Evolutionary conservation across 2,329 filamentous ascomycete genomes (phyloP).

Genomic region (Alternaria panax): DNA sequence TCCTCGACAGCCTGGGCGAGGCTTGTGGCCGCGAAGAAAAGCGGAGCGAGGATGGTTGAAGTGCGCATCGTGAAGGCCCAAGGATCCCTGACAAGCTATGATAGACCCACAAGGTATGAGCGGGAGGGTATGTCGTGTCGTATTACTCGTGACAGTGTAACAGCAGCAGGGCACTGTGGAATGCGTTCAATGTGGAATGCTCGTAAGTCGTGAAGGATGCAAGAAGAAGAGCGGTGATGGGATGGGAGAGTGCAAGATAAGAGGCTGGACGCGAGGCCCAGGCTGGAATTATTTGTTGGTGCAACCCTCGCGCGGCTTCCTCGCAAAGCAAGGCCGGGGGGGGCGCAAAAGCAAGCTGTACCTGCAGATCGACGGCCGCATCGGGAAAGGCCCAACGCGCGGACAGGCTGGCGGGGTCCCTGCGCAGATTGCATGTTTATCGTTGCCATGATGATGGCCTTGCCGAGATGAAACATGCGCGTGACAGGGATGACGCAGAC

Average conservation of each 20-base stretch:
- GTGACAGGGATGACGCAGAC: neutral
- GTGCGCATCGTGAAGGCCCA: slow-evolving; percentile 36
- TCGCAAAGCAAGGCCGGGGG: slow-evolving; percentile 20
- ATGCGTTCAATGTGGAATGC: neutral
- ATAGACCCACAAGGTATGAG: slow-evolving; percentile 7
- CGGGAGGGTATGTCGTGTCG: neutral
- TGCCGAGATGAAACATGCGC: neutral
- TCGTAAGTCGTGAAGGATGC: slow-evolving; percentile 4
- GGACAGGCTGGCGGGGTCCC: slow-evolving; percentile 6
- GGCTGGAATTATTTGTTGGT: slow-evolving; percentile 21
- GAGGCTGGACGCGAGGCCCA: slow-evolving; percentile 13
- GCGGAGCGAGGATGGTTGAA: slow-evolving; percentile 36
- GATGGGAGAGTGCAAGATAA: neutral
- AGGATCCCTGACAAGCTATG: neutral
- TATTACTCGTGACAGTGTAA: neutral
- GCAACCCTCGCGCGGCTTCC: slow-evolving; percentile 14
- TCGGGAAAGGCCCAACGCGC: slow-evolving; percentile 15
- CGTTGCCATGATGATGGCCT: slow-evolving; percentile 1
- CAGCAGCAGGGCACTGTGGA: neutral
- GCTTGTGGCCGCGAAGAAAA: slow-evolving; percentile 37
- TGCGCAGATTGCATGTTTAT: slow-evolving; percentile 16
- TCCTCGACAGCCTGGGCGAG: slow-evolving; percentile 38
- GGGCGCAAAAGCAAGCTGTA: slow-evolving; percentile 18
- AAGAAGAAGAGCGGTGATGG: neutral
- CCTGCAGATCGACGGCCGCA: slow-evolving; percentile 19